These are phyloP conservation scores for Pseudocohnilembus persalinus DNA, from an alignment of 169 alveolate genomes.

Conservation along the genomic window DNA sequence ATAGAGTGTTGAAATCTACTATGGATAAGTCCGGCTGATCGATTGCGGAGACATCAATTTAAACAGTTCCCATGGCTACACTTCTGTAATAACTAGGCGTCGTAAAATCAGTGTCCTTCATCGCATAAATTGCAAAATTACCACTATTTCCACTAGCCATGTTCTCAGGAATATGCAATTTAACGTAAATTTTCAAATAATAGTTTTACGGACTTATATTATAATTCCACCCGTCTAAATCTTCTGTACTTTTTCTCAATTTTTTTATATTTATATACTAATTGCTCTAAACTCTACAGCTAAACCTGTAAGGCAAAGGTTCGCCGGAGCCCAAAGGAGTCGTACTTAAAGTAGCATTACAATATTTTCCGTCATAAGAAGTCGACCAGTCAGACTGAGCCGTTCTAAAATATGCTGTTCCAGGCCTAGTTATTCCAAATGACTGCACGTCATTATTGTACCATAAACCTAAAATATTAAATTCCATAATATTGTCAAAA, in stretches of 20 bases:
- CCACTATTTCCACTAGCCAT: too few relatives aligned
- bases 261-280: too few relatives aligned
- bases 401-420: background rate
- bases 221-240: too few relatives aligned
- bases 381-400: background rate
- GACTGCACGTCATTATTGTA: background rate
- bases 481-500: background rate
- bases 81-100: constrained; percentile 4
- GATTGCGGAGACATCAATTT: constrained; percentile 2
- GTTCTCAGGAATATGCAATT: too few relatives aligned
- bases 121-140: too few relatives aligned
- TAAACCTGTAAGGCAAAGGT: background rate
- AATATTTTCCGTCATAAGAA: background rate
- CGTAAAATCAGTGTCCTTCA: too few relatives aligned
- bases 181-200: too few relatives aligned
- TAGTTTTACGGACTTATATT: too few relatives aligned
- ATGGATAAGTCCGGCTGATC: constrained; percentile 4
- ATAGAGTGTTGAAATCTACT: constrained; percentile 5
- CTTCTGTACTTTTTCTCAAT: background rate
- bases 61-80: background rate
- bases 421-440: background rate
- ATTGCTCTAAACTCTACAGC: background rate
- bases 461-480: background rate
- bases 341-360: background rate
- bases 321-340: too few relatives aligned